Base-by-base conservation (phyloP, 371 early-diverging fungal genomes). In the Dinochytrium kinnereticum region DNA sequence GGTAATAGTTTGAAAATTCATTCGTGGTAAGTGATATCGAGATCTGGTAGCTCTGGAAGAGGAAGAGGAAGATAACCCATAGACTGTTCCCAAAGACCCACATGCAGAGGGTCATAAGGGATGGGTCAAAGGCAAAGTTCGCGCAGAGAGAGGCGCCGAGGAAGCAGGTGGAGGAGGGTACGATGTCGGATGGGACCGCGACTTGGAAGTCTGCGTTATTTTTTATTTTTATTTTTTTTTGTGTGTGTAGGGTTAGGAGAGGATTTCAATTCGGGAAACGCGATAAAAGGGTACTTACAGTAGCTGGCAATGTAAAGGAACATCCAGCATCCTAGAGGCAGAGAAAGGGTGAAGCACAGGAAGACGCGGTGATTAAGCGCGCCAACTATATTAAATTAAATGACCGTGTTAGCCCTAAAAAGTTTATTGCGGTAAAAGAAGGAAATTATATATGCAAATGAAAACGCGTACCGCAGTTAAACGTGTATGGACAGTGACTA, bases 401-500 rank as follows among this genome's bases (percentile, higher is more conserved):
- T n/a, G n/a, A n/a, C n/a, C n/a, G n/a, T n/a, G n/a, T n/a, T n/a
- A n/a, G n/a, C n/a, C n/a, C n/a, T n/a, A n/a, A n/a, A n/a, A n/a
- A n/a, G n/a, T n/a, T n/a, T n/a, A n/a, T n/a, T n/a, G n/a, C n/a
- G n/a, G 91, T 53, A 67, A 34, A 49, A 57, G 37, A 61, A 34
- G 36, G 24, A 3, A 61, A 61, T 13, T 17, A 61, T 15, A 61
- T 34, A 28, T 2, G 10, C 2, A 31, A 61, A 61, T 7, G 7
- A 28, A 30, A 24, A 61, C 17, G 73, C 79, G 53, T 71, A 82
- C 82, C 80, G 76, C 84, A 85, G 69, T 82, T 86, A 74, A 88
- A 90, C 17, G 96, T 95, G 99, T 99, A 99, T 17, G 97, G 97
- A 75, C 99, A 99, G 81, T 99, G 99, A 78, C 66, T 66, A 28